phyloP scores from a whole-genome alignment of 2,329 filamentous ascomycete species.

The Orbilia oligospora region DNA sequence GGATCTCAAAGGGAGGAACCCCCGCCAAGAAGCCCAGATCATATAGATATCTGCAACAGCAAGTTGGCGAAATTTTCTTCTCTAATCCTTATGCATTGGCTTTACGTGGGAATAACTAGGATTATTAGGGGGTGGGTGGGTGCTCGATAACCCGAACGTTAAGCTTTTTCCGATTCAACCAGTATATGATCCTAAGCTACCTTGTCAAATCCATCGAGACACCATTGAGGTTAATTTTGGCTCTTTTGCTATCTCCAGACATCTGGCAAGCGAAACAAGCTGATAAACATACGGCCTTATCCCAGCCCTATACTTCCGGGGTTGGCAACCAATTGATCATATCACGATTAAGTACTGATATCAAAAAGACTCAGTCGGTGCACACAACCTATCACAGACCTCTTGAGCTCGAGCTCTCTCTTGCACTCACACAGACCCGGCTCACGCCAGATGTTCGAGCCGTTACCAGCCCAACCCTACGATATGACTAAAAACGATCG shows the following conservation, averaged over 20 bases:
- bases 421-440: conserved; percentile 10
- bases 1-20: conserved; percentile 1
- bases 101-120: conserved; percentile 33
- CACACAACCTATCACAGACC: conserved; percentile 20
- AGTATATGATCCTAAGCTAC: conserved; percentile 13
- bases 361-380: conserved; percentile 30
- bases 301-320: conserved; percentile 26
- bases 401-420: conserved; percentile 20
- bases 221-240: conserved; percentile 24
- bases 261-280: conserved; percentile 35
- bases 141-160: conserved; percentile 11
- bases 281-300: conserved; percentile 35
- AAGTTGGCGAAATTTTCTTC: conserved; percentile 21
- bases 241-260: conserved; percentile 26
- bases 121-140: background rate
- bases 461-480: conserved; percentile 16
- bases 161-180: conserved; percentile 33
- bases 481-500: conserved; percentile 34
- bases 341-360: conserved; percentile 49
- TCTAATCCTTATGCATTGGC: conserved; percentile 31
- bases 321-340: conserved; percentile 50
- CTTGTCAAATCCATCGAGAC: conserved; percentile 12
- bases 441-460: conserved; percentile 14
- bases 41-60: conserved; percentile 15
- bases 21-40: conserved; percentile 14